Conservation (phyloP, 2,329 filamentous ascomycete genomes). For the Trichoderma sp. region DNA sequence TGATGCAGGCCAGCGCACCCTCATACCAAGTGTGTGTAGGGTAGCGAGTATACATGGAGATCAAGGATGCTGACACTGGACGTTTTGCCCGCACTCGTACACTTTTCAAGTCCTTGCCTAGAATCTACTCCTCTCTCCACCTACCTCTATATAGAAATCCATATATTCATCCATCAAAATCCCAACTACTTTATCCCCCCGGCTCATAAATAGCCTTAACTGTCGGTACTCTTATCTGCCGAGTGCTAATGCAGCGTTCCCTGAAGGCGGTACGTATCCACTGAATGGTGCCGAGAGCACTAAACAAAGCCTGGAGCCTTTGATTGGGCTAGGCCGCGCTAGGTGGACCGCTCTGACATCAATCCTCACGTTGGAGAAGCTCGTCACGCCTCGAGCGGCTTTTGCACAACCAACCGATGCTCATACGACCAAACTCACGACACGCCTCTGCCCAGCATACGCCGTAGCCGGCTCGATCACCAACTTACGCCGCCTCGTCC, state of each 20-base stretch:
- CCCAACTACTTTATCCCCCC: not conserved
- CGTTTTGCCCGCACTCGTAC: not conserved
- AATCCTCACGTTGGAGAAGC: slow-evolving; percentile 4
- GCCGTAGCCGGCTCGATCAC: not conserved
- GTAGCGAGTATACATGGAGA: not conserved
- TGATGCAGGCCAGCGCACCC: not conserved
- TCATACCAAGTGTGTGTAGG: not conserved
- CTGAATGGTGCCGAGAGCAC: not conserved
- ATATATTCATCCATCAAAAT: not conserved
- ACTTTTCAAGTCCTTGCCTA: not conserved
- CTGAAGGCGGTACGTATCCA: not conserved
- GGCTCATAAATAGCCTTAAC: not conserved
- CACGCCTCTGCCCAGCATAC: not conserved
- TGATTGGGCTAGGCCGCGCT: not conserved
- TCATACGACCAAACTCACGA: not conserved
- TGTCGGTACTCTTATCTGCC: not conserved
- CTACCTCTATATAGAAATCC: not conserved
- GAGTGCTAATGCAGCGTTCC: not conserved
- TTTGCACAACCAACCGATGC: not conserved
- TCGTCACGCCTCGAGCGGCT: not conserved
- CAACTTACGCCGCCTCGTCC: not conserved
- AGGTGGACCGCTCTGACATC: slow-evolving; percentile 21
- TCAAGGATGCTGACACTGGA: not conserved
- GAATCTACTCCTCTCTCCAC: not conserved
- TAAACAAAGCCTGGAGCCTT: not conserved